Evolutionary conservation across 495 filamentous ascomycete species (phyloP), one percentile per base, ranked within the genome.

Genomic region (Hypoxylon subgilvum): DNA sequence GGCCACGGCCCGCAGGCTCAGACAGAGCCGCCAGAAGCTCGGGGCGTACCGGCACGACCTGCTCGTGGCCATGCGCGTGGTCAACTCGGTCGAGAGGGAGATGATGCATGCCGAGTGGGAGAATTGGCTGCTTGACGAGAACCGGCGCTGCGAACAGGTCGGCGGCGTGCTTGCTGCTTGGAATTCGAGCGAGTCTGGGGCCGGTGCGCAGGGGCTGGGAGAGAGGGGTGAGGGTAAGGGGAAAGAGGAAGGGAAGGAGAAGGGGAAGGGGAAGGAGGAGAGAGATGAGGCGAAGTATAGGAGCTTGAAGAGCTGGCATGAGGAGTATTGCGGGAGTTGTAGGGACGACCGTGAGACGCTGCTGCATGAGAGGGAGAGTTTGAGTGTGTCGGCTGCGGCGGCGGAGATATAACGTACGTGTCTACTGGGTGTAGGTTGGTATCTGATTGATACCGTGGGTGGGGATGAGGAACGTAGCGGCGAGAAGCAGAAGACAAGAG

Each of bases 1-100:
- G n/a, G n/a, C n/a, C n/a, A n/a, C n/a, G n/a, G n/a, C n/a, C n/a
- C n/a, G n/a, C n/a, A n/a, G 23, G 23, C 23, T 27, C 23, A 3
- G 23, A 8, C 23, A 27, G 23, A 27, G 4, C 10, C 81, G 92
- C 4, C 88, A 95, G 72, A 81, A 86, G 27, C 83, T 98, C 1
- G 94, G 88, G 7, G 72, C 82, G 9, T 93, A 96, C 70, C 82
- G 94, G n/a, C 90, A 98, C 67, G 91, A 97, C 65, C 79, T 97
- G 16, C 76, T 97, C 1, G 92, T 98, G 4, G 91, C 92, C 12
- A 82, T 97, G 74, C 86, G 92, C 4, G 82, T 97, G 2, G 86
- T 98, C 43, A 96, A 97, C 69, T 86, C 81, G 35, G 84, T 97
- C 7, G 94, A 98, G 75, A 74, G 78, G 44, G 93, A 97, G 69